phyloP scores from a whole-genome alignment of 164 flowering plant genomes.

The Houttuynia cordata region DNA sequence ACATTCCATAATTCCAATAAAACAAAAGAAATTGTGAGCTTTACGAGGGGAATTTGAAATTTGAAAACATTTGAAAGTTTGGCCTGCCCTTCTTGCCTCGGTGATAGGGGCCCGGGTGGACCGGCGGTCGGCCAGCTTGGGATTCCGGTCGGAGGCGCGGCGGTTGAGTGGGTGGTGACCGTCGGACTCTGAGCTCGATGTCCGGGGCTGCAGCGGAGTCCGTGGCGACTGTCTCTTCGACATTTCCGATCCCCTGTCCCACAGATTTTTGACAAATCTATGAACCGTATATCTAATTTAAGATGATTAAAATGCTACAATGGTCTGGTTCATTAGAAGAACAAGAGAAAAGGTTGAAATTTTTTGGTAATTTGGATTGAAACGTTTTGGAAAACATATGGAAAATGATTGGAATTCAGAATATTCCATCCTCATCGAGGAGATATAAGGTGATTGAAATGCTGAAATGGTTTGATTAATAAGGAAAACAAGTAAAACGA shows the following conservation, averaged over 20 bases:
- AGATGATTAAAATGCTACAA: too few relatives aligned
- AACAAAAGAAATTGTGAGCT: too few relatives aligned
- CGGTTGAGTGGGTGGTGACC: constrained; percentile 32
- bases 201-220: constrained; percentile 36
- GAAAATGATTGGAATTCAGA: too few relatives aligned
- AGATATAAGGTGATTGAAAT: too few relatives aligned
- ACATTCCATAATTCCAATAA: neutral
- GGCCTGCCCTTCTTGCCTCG: constrained; percentile 14
- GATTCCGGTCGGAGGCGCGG: constrained; percentile 41
- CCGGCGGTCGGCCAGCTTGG: constrained; percentile 54
- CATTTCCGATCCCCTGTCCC: constrained; percentile 32
- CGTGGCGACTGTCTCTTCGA: constrained; percentile 57
- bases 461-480: too few relatives aligned
- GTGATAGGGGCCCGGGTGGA: constrained; percentile 58
- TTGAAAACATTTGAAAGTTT: neutral
- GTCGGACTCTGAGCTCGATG: constrained; percentile 59
- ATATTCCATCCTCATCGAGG: too few relatives aligned
- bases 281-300: too few relatives aligned
- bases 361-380: too few relatives aligned
- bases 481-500: too few relatives aligned
- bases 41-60: neutral
- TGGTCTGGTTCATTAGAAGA: too few relatives aligned
- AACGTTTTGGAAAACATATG: too few relatives aligned
- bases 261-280: neutral
- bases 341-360: too few relatives aligned